These are phyloP conservation scores for Wallacemonas sp. DNA, from an alignment of 208 protist genomes.

Conservation along the genomic window DNA sequence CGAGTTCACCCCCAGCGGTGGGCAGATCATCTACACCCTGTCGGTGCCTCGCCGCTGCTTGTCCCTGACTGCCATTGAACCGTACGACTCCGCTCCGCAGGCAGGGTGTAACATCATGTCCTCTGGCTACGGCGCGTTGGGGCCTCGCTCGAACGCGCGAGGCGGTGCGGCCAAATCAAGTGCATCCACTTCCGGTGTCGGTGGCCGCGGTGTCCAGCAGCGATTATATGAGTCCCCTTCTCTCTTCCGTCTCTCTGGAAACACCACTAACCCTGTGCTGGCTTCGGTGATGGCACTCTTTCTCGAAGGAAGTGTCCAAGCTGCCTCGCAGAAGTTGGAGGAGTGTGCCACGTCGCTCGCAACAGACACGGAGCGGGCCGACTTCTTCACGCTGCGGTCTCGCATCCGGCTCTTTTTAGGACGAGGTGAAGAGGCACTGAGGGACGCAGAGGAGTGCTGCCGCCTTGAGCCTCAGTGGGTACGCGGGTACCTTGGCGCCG, in stretches of 20 bases:
- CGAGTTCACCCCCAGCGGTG: constrained; percentile 26
- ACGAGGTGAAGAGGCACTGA: constrained; percentile 42
- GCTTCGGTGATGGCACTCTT: neutral
- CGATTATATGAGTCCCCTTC: neutral
- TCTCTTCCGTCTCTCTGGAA: neutral
- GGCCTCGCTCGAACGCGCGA: constrained; percentile 21
- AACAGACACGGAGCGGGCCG: constrained; percentile 11
- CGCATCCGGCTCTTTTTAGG: constrained; percentile 57
- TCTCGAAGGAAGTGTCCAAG: neutral
- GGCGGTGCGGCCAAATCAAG: neutral
- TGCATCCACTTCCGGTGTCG: neutral
- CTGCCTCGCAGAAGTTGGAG: neutral
- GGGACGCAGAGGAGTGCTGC: constrained; percentile 44
- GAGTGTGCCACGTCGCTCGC: neutral
- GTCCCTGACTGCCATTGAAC: constrained; percentile 46
- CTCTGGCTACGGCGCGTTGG: constrained; percentile 50
- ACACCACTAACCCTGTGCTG: neutral
- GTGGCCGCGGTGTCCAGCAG: neutral
- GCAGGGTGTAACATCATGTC: constrained; percentile 20
- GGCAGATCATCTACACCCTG: constrained; percentile 40
- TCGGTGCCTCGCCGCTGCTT: constrained; percentile 65
- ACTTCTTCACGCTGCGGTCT: constrained; percentile 62
- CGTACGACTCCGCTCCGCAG: constrained; percentile 40
- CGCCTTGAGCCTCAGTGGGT: constrained; percentile 58
- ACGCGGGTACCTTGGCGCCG: constrained; percentile 57